phyloP scores from a whole-genome alignment of 805 yeast genomes.

The Candida lessepsii region DNA sequence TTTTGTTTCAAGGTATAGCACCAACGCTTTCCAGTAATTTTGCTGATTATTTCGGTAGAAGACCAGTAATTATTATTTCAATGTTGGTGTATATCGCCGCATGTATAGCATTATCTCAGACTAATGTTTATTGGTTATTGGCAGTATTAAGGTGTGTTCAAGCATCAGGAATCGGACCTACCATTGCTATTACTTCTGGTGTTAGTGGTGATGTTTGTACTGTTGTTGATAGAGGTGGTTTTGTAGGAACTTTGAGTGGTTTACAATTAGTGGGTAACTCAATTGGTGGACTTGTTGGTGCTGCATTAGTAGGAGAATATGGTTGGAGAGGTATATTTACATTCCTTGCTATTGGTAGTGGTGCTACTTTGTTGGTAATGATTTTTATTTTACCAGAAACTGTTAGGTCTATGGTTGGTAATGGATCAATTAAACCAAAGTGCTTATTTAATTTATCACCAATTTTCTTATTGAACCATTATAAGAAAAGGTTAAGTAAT shows the following conservation, averaged over 20 bases:
- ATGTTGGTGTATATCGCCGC: conserved; percentile 56
- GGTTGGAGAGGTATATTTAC: conserved; percentile 78
- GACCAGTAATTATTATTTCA: conserved; percentile 62
- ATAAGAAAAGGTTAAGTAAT: conserved; percentile 29
- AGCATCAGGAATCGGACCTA: conserved; percentile 74
- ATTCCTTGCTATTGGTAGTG: conserved; percentile 68
- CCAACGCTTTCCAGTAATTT: conserved; percentile 69
- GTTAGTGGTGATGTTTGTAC: conserved; percentile 72
- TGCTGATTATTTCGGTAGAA: conserved; percentile 70
- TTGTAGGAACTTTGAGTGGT: conserved; percentile 65
- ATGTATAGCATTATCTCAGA: conserved; percentile 63
- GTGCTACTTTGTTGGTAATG: conserved; percentile 31
- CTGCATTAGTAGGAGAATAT: conserved; percentile 40
- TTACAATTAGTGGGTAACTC: conserved; percentile 71
- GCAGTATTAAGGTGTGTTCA: conserved; percentile 70
- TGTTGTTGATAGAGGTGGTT: conserved; percentile 64
- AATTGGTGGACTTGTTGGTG: conserved; percentile 67
- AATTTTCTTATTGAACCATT: conserved; percentile 31
- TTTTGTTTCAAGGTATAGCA: conserved; percentile 71
- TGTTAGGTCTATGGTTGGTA: conserved; percentile 67
- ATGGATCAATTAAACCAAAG: conserved; percentile 61
- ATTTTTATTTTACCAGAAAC: conserved; percentile 67
- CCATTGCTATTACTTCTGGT: conserved; percentile 68
- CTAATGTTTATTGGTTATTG: conserved; percentile 58
- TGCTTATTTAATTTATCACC: conserved; percentile 45